A percentile compares a stretch with the other conserved stretches of the same genome.
These are phyloP conservation scores for Trifolium subterraneum DNA, from an alignment of 306 rosid species.

Conservation along the genomic window DNA sequence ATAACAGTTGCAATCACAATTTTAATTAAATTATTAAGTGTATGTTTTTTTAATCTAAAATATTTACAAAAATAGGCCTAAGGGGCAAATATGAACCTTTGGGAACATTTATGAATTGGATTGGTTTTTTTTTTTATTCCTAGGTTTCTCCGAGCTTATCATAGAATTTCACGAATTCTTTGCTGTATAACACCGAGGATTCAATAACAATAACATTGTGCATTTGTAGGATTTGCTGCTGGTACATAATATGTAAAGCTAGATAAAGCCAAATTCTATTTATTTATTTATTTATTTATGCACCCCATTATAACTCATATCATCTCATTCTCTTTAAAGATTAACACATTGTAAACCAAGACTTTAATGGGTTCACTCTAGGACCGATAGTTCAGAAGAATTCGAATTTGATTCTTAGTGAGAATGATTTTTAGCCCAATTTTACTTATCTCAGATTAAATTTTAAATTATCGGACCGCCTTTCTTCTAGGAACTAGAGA, in stretches of 20 bases:
- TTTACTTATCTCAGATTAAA: too few relatives aligned
- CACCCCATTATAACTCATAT: neutral
- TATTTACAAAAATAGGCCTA: neutral
- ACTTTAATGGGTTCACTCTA: too few relatives aligned
- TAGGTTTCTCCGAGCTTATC: slow-evolving; percentile 30
- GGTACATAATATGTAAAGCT: neutral
- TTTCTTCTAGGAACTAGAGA: too few relatives aligned
- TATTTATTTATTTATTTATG: neutral
- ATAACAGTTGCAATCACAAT: slow-evolving; percentile 20
- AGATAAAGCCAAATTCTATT: neutral
- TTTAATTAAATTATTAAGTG: neutral
- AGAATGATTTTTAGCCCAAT: too few relatives aligned
- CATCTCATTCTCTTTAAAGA: too few relatives aligned
- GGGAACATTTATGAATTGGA: neutral
- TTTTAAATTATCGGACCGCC: too few relatives aligned
- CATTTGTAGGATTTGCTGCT: neutral
- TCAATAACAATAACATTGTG: neutral
- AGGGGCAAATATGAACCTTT: neutral
- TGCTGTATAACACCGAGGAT: slow-evolving; percentile 23
- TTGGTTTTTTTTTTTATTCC: neutral
- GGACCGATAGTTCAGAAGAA: too few relatives aligned
- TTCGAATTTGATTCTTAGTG: too few relatives aligned
- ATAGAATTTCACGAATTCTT: slow-evolving; percentile 27
- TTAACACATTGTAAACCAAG: too few relatives aligned
- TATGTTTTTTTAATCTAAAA: neutral